phyloP scores from a whole-genome alignment of 225 moss, liverwort and hornwort species.

The Pseudisothecium myosuroides region DNA sequence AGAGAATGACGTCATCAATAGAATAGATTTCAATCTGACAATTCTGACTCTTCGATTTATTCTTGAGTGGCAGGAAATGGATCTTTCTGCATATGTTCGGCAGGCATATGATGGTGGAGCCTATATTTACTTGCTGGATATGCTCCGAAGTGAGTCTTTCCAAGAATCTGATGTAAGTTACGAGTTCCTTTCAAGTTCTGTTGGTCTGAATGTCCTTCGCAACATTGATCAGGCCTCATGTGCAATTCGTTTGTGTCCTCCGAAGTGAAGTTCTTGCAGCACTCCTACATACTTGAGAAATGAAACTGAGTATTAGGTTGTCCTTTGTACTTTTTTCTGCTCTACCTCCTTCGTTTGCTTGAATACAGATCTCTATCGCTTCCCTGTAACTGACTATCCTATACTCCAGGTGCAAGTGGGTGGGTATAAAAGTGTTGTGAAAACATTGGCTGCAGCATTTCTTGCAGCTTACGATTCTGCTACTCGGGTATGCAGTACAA shows the following conservation, averaged over 20 bases:
- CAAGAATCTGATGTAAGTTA: conserved; percentile 81
- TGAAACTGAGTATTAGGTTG: not conserved
- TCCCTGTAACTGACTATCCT: not conserved
- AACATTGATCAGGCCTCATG: not conserved
- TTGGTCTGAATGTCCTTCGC: not conserved
- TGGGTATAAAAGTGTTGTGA: conserved; percentile 91
- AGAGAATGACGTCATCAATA: not conserved
- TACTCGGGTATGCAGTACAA: conserved; percentile 35
- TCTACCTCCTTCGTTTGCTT: not conserved
- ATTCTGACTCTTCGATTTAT: not conserved
- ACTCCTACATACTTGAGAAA: not conserved
- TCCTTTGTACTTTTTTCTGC: not conserved
- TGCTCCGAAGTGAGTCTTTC: conserved; percentile 84
- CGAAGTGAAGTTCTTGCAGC: not conserved
- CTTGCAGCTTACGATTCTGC: conserved; percentile 86
- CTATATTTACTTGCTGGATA: conserved; percentile 64
- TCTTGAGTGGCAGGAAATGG: conserved; percentile 49
- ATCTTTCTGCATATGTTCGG: conserved; percentile 63
- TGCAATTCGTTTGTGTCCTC: not conserved
- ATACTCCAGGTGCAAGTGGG: conserved; percentile 67
- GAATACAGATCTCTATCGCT: not conserved
- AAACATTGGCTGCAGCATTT: conserved; percentile 89
- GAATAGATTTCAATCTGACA: not conserved
- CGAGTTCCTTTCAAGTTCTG: not conserved
- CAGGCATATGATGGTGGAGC: conserved; percentile 84